phyloP scores from a whole-genome alignment of 306 rosid species.

The Geum urbanum region DNA sequence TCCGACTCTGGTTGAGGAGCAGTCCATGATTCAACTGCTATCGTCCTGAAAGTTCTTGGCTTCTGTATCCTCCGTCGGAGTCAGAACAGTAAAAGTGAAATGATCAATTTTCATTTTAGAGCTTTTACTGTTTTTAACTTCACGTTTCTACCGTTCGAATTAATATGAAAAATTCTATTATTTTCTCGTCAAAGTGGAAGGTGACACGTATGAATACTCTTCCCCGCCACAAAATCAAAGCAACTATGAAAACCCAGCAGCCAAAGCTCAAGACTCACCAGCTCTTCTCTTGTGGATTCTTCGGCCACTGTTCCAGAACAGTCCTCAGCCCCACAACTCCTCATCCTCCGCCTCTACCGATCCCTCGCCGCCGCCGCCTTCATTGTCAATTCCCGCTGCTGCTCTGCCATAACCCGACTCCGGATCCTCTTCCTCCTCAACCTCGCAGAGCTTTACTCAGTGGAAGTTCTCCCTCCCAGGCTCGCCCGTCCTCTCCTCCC shows the following conservation, averaged over 20 bases:
- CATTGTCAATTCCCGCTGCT: constrained; percentile 19
- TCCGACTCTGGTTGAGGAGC: neutral
- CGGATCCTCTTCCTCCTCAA: constrained; percentile 63
- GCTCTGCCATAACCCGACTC: constrained; percentile 28
- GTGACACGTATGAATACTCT: constrained; percentile 8
- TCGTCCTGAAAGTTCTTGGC: neutral
- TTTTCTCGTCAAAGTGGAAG: constrained; percentile 4
- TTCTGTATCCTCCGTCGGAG: neutral
- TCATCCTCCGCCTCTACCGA: constrained; percentile 38
- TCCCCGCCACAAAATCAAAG: constrained; percentile 4
- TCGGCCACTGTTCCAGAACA: constrained; percentile 81
- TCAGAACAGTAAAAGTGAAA: neutral
- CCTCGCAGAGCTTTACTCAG: constrained; percentile 94
- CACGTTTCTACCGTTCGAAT: neutral
- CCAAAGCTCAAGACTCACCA: constrained; percentile 92
- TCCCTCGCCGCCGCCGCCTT: constrained; percentile 25
- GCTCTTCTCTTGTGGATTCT: constrained; percentile 85
- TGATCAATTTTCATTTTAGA: neutral
- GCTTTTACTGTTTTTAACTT: too few relatives aligned
- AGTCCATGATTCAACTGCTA: constrained; percentile 12
- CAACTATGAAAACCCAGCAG: constrained; percentile 62
- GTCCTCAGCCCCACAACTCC: constrained; percentile 78
- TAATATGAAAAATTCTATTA: neutral
- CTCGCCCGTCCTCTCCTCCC: constrained; percentile 23
- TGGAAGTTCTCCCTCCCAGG: constrained; percentile 75